Evolutionary conservation across 345 rosid species (phyloP).

Genomic region (Hypericum androsaemum): DNA sequence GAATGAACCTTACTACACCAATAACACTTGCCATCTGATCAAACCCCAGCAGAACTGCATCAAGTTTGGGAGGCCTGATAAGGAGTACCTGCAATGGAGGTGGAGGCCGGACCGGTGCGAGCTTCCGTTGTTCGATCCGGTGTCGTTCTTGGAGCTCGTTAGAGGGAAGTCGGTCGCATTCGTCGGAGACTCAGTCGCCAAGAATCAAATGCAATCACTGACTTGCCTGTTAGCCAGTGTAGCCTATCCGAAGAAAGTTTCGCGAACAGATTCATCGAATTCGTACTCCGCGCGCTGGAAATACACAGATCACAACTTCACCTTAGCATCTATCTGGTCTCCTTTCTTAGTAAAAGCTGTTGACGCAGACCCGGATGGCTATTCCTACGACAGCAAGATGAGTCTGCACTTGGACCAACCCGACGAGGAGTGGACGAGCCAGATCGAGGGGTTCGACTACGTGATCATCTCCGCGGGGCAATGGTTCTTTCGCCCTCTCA

Average conservation of each 20-base stretch:
- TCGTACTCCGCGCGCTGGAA: conserved; percentile 13
- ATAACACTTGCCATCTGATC: conserved; percentile 24
- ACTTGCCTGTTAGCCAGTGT: conserved; percentile 32
- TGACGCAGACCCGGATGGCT: conserved; percentile 32
- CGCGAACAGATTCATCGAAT: conserved; percentile 2
- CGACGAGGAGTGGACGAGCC: conserved; percentile 34
- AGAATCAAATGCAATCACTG: conserved; percentile 41
- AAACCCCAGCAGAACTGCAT: conserved; percentile 40
- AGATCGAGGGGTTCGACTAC: conserved; percentile 33
- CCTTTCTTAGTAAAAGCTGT: conserved; percentile 41
- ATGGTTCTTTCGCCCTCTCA: conserved; percentile 48
- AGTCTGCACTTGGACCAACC: conserved; percentile 40
- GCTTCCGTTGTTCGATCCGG: conserved; percentile 27
- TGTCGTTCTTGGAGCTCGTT: conserved; percentile 28
- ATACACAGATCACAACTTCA: conserved; percentile 24
- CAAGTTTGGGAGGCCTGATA: conserved; percentile 35
- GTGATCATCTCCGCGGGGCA: conserved; percentile 47
- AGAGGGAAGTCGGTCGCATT: conserved; percentile 38
- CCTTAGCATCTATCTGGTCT: conserved; percentile 41
- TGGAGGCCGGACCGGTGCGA: conserved; percentile 37
- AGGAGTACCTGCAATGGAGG: conserved; percentile 31
- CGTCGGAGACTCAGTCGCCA: conserved; percentile 33
- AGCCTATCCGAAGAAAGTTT: conserved; percentile 23
- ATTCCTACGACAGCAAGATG: conserved; percentile 28
- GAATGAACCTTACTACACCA: conserved; percentile 23